Evolutionary conservation across 352 stramenopile genomes (phyloP).

Genomic region (Phytophthora multivora): DNA sequence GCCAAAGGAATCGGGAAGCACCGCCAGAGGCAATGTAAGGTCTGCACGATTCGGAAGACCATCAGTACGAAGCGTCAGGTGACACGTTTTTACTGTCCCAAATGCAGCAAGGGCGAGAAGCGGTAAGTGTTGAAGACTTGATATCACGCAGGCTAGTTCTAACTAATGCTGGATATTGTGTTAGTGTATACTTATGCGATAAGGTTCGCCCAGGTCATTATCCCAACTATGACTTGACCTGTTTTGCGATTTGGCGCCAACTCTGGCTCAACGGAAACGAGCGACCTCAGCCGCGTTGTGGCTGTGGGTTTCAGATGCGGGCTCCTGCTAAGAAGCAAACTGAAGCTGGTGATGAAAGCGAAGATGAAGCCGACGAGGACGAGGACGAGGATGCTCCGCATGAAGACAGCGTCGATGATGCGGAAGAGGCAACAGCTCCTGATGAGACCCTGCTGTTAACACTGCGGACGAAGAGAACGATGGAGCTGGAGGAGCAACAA

Average conservation of each 20-base stretch:
- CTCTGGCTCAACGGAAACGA: background rate
- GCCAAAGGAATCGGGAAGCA: background rate
- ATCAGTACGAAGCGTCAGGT: background rate
- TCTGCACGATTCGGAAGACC: background rate
- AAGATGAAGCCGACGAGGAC: background rate
- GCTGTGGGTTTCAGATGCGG: conserved; percentile 5
- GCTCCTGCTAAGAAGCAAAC: background rate
- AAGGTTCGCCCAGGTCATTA: background rate
- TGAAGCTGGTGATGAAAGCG: background rate
- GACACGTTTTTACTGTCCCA: background rate
- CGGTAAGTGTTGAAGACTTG: background rate
- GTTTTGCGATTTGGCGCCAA: conserved; percentile 11
- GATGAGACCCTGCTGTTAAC: no score
- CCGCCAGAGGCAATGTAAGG: background rate
- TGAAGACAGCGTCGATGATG: background rate
- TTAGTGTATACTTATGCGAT: background rate
- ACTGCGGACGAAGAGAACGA: background rate
- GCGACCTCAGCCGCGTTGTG: background rate
- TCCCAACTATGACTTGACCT: background rate
- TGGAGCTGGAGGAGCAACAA: no score
- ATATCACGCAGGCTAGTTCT: background rate
- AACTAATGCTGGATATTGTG: background rate
- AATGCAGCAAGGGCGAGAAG: background rate
- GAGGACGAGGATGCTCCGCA: background rate
- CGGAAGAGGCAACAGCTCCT: no score